phyloP scores from a whole-genome alignment of 2,329 filamentous ascomycete genomes.

The Triangularia verruculosa region DNA sequence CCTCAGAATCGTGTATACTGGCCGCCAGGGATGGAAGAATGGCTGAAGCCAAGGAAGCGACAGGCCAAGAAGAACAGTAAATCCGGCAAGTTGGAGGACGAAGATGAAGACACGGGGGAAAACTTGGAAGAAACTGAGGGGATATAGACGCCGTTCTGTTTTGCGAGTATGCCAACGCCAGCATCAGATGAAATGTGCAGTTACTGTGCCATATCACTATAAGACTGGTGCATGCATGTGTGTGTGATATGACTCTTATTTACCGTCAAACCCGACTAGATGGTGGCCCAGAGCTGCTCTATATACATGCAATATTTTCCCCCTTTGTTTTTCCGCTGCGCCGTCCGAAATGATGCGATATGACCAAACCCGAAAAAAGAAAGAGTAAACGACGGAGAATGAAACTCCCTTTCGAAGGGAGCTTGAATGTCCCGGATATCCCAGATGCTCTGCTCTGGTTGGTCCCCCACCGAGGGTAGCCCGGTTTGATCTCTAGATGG shows the following conservation, averaged over 20 bases:
- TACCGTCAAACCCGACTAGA: neutral
- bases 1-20: constrained; percentile 81
- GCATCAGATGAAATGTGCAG: too few relatives aligned
- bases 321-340: neutral
- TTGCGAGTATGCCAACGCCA: too few relatives aligned
- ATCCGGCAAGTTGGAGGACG: neutral
- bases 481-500: neutral
- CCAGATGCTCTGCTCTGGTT: neutral
- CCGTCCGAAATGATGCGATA: neutral
- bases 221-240: too few relatives aligned
- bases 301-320: neutral
- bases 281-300: neutral
- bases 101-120: constrained; percentile 1
- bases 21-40: constrained; percentile 86
- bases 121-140: neutral
- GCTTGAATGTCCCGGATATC: neutral
- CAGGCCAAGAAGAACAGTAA: constrained; percentile 50
- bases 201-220: too few relatives aligned
- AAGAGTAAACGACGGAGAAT: neutral
- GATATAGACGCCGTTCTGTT: too few relatives aligned
- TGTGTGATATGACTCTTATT: neutral
- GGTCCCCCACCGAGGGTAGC: neutral
- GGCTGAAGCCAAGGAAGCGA: constrained; percentile 77
- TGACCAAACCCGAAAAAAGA: neutral
- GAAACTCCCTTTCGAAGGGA: neutral